These are phyloP conservation scores for Colletotrichum sp. DNA, from an alignment of 2,329 filamentous ascomycete species.

Conservation along the genomic window DNA sequence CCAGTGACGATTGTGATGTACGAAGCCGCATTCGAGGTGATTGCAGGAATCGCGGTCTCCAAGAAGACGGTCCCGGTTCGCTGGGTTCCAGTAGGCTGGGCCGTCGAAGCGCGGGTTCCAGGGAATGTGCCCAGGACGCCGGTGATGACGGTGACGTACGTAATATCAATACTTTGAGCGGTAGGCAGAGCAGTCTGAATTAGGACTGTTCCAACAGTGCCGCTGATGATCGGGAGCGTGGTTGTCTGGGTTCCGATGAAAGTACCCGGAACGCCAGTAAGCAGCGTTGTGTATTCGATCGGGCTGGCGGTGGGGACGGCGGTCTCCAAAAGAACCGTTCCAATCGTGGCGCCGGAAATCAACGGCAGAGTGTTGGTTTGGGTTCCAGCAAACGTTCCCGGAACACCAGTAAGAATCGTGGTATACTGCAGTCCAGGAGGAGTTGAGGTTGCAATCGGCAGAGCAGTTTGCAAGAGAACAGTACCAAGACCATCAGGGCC, in stretches of 20 bases:
- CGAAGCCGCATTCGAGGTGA: not conserved
- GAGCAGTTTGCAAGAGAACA: not conserved
- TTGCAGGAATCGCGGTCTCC: not conserved
- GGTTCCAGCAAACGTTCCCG: not conserved
- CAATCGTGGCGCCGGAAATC: not conserved
- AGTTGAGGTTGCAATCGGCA: not conserved
- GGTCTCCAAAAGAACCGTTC: not conserved
- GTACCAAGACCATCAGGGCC: not conserved
- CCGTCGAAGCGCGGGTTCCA: not conserved
- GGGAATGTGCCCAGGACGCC: not conserved
- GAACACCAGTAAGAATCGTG: not conserved
- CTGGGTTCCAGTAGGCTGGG: not conserved
- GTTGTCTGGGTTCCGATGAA: not conserved
- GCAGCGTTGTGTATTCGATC: not conserved
- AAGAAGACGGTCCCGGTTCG: not conserved
- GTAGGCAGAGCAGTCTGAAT: not conserved
- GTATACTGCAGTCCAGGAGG: not conserved
- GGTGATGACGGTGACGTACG: not conserved
- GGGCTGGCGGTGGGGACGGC: not conserved
- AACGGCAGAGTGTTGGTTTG: not conserved
- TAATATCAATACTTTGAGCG: not conserved
- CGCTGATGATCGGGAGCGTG: not conserved
- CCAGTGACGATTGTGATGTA: conserved; percentile 1
- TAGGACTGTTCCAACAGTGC: not conserved
- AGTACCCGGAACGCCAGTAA: not conserved